A percentile compares a stretch with the other conserved stretches of the same genome.
Evolutionary conservation across 2,329 filamentous ascomycete genomes (phyloP).

Genomic region (Colletotrichum sp.): DNA sequence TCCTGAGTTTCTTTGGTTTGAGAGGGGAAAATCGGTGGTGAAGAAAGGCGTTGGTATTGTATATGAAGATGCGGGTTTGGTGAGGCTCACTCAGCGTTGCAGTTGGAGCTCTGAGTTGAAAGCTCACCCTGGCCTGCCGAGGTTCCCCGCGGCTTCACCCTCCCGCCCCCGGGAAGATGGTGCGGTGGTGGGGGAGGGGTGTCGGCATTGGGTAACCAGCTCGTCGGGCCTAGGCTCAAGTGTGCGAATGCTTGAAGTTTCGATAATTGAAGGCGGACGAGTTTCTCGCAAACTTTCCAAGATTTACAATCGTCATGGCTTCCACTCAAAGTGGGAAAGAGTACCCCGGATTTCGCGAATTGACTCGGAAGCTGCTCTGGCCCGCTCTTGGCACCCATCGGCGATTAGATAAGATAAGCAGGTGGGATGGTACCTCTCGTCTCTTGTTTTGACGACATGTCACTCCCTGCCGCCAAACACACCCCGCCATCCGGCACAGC

Average conservation of each 20-base stretch:
- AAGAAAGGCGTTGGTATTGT: not conserved
- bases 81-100: not conserved
- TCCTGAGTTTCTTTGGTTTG: too few relatives aligned
- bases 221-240: not conserved
- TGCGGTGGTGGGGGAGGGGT: constrained; percentile 2
- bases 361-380: not conserved
- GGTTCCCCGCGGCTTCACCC: constrained; percentile 21
- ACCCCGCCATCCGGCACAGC: not conserved
- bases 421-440: constrained; percentile 10
- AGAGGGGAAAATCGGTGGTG: not conserved
- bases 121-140: constrained; percentile 15
- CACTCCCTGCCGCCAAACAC: not conserved
- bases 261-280: not conserved
- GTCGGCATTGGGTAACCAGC: not conserved
- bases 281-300: not conserved
- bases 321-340: not conserved
- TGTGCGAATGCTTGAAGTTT: not conserved
- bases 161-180: not conserved
- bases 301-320: fast-evolving
- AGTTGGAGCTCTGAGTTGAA: not conserved
- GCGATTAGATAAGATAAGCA: constrained; percentile 20
- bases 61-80: not conserved
- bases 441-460: constrained; percentile 19
- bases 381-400: constrained; percentile 3
- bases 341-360: not conserved